Evolutionary conservation across 805 yeast species (phyloP).

Genomic region (Teunomyces kruisii): DNA sequence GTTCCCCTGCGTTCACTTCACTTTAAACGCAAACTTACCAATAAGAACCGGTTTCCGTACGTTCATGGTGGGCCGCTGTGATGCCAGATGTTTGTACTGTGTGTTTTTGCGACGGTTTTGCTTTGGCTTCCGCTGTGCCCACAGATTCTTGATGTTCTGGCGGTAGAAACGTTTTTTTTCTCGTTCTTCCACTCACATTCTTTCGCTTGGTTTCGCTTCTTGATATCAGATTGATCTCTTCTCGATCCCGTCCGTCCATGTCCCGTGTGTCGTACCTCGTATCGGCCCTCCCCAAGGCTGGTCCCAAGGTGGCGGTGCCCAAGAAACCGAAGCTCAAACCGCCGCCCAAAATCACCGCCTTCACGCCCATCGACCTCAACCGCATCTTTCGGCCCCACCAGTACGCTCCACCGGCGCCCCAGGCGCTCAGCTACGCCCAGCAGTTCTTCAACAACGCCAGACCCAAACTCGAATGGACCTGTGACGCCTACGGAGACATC

Average conservation of each 20-base stretch:
- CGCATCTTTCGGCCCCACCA: conserved; percentile 17
- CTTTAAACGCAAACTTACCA: no score
- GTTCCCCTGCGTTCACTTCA: no score
- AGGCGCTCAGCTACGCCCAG: conserved; percentile 23
- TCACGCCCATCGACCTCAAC: conserved; percentile 25
- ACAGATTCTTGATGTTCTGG: no score
- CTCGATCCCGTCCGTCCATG: no score
- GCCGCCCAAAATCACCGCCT: conserved; percentile 7
- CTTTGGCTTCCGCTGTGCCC: no score
- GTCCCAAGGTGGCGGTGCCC: background rate
- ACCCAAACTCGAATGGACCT: conserved; percentile 60
- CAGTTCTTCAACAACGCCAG: conserved; percentile 44
- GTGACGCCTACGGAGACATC: conserved; percentile 49
- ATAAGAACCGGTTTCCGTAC: conserved; percentile 8
- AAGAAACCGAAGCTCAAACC: background rate
- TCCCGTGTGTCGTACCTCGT: background rate
- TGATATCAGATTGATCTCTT: no score
- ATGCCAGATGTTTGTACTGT: no score
- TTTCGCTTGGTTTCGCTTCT: no score
- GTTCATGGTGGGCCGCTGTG: no score
- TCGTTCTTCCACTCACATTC: background rate
- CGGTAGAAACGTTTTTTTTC: no score
- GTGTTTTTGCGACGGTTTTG: no score
- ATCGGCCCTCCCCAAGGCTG: background rate
- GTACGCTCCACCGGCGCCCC: conserved; percentile 11